These are phyloP conservation scores for Stagonosporopsis chrysanthemi DNA, from an alignment of 2,329 filamentous ascomycete species.

Conservation along the genomic window DNA sequence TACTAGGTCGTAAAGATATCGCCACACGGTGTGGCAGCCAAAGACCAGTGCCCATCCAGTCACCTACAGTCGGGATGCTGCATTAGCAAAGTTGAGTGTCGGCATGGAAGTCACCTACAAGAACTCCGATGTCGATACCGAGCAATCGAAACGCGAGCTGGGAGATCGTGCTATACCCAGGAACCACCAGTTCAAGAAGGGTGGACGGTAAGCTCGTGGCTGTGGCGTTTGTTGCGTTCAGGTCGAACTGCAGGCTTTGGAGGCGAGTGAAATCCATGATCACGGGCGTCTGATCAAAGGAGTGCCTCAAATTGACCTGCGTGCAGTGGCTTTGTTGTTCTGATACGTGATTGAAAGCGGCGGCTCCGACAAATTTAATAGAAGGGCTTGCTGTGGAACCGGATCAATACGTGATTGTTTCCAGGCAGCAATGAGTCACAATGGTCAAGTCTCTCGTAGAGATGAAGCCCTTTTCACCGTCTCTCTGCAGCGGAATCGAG, in stretches of 20 bases:
- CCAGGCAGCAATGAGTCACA: constrained; percentile 2
- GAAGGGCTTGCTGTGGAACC: not conserved
- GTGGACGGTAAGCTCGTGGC: constrained; percentile 6
- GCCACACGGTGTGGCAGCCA: constrained; percentile 9
- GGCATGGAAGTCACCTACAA: not conserved
- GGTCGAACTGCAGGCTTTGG: constrained; percentile 7
- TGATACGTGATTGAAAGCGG: not conserved
- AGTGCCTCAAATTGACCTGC: not conserved
- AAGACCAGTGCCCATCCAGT: constrained; percentile 11
- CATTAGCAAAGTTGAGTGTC: not conserved
- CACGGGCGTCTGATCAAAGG: too few species aligned
- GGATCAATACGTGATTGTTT: not conserved
- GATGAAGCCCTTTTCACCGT: constrained; percentile 6
- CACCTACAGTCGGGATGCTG: not conserved
- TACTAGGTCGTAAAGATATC: constrained; percentile 8
- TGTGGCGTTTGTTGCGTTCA: constrained; percentile 6
- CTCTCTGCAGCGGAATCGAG: not conserved
- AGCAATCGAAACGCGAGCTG: constrained; percentile 8
- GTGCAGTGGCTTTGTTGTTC: not conserved
- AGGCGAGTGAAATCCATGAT: constrained; percentile 10
- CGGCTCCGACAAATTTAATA: not conserved
- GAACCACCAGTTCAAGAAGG: constrained; percentile 8
- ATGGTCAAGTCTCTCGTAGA: not conserved
- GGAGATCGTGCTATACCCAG: constrained; percentile 10
- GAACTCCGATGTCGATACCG: constrained; percentile 10